Base-by-base conservation (phyloP, 1,284 basidiomycete species). In the Cutaneotrichosporon spelunceum region DNA sequence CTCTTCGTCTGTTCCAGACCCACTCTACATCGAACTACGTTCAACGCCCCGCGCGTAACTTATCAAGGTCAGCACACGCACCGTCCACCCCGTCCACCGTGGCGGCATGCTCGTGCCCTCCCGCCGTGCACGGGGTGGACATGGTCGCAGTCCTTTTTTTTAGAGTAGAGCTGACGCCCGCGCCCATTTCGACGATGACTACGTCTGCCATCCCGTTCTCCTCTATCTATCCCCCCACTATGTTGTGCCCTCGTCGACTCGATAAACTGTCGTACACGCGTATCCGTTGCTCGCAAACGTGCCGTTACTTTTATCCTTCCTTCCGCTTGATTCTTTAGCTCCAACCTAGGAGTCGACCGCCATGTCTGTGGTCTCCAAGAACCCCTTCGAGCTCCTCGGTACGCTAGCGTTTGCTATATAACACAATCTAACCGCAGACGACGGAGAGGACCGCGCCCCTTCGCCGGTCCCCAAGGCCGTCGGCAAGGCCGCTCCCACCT, bases 371-470 rank as follows among this genome's bases (percentile, higher is more conserved):
- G 73, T 75, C 62, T 79, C 78, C 62, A 78, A 74, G 70, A 79
- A 79, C 73, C 76, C 78, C 62, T 79, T 79, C 76, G 78, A 77
- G 73, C 72, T 78, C 64, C 75, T 79, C 68, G 78, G 76, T 65
- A 75, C 76, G 78, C 68, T 68, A 74, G 71, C n/a, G 9, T 42
- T 27, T 54, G 16, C 21, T 24, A n/a, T n/a, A n/a, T 27, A 9
- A 44, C 30, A 14, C 42, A 13, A 23, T 24, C 27, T 36, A 29
- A 26, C 27, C 9, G 21, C 8, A 77, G 75, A 77, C 69, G 74
- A 75, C 69, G 75, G 70, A 60, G 73, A 75, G 62, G 66, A 70
- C 42, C 61, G 59, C 53, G 42, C 56, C 44, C 26, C 61, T 21
- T 70, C 74, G 45, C 67, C 73, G 27, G 68, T 75, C 56, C 72